Conservation (phyloP, 768 basidiomycete species). For the Boletus patriciae region DNA sequence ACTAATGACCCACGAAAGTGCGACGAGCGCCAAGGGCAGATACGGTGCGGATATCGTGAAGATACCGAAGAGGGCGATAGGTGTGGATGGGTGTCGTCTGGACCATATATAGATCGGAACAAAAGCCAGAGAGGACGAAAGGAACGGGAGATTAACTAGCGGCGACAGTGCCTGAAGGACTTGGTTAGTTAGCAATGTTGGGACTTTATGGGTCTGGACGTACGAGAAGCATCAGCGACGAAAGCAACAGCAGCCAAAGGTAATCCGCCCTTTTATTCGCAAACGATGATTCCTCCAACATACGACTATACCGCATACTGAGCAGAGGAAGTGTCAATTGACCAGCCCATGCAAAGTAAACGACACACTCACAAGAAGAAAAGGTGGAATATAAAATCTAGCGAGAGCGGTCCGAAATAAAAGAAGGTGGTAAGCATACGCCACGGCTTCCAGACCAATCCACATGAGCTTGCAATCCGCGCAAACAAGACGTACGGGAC, state of each 20-base stretch:
- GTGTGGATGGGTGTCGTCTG: slow-evolving; percentile 87
- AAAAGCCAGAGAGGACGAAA: slow-evolving; percentile 90
- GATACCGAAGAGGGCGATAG: slow-evolving; percentile 94
- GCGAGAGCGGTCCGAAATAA: slow-evolving; percentile 90
- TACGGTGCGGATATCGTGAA: slow-evolving; percentile 96
- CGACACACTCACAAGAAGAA: slow-evolving; percentile 87
- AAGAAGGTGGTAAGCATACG: slow-evolving; percentile 88
- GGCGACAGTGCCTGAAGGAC: slow-evolving; percentile 69
- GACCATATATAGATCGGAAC: slow-evolving; percentile 98
- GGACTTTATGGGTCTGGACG: slow-evolving; percentile 20
- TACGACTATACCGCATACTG: slow-evolving; percentile 95
- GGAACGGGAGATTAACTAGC: slow-evolving; percentile 87
- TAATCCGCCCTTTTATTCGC: slow-evolving; percentile 91
- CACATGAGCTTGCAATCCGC: slow-evolving; percentile 9
- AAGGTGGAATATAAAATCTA: slow-evolving; percentile 95
- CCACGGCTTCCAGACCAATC: slow-evolving; percentile 62
- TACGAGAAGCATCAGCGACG: slow-evolving; percentile 83
- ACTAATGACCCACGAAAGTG: slow-evolving; percentile 78
- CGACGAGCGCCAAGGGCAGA: slow-evolving; percentile 88
- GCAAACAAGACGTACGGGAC: neutral
- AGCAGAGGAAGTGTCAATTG: neutral
- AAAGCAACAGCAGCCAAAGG: slow-evolving; percentile 88
- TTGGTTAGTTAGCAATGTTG: neutral
- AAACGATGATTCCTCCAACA: slow-evolving; percentile 97
- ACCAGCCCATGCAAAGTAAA: too few species aligned